A percentile compares a stretch with the other conserved stretches of the same genome.
These are phyloP conservation scores for Tephrocybe sp. DNA, from an alignment of 768 basidiomycete species.

Conservation along the genomic window DNA sequence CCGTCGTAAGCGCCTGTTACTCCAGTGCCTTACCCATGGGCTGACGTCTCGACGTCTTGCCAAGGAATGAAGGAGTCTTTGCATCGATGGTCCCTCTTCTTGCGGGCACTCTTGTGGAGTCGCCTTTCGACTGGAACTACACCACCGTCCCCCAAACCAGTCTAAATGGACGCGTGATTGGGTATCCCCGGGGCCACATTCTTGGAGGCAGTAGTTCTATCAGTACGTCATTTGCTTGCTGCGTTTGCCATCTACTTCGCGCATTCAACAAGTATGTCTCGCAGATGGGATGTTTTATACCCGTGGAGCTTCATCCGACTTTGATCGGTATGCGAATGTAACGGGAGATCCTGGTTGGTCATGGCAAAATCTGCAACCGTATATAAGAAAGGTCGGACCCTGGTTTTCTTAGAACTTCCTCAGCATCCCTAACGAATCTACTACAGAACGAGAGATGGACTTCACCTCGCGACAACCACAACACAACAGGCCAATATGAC, in stretches of 20 bases:
- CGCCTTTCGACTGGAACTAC: not conserved
- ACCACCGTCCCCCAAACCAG: not conserved
- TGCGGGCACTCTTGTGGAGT: not conserved
- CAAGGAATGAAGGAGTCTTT: not conserved
- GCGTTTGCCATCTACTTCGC: too few species aligned
- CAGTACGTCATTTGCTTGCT: not conserved
- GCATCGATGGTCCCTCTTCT: not conserved
- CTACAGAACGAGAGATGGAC: not conserved
- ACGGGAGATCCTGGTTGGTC: too few species aligned
- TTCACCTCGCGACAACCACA: conserved; percentile 24
- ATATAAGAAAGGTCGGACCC: not conserved
- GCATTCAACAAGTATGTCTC: too few species aligned
- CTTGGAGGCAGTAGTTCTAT: too few species aligned
- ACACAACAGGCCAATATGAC: conserved; percentile 26
- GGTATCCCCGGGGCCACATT: not conserved
- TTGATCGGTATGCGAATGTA: too few species aligned
- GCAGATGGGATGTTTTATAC: too few species aligned
- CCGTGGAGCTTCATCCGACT: too few species aligned
- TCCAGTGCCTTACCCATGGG: not conserved
- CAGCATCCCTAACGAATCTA: too few species aligned
- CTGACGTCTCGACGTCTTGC: too few species aligned
- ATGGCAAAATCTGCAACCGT: not conserved
- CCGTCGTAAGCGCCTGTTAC: not conserved
- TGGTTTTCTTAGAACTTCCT: not conserved
- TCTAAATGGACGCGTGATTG: not conserved